Percentiles rank a stretch among this genome's conserved stretches.
These are phyloP conservation scores for Rhododendron henanense DNA, from an alignment of 148 eudicot genomes.

Conservation along the genomic window DNA sequence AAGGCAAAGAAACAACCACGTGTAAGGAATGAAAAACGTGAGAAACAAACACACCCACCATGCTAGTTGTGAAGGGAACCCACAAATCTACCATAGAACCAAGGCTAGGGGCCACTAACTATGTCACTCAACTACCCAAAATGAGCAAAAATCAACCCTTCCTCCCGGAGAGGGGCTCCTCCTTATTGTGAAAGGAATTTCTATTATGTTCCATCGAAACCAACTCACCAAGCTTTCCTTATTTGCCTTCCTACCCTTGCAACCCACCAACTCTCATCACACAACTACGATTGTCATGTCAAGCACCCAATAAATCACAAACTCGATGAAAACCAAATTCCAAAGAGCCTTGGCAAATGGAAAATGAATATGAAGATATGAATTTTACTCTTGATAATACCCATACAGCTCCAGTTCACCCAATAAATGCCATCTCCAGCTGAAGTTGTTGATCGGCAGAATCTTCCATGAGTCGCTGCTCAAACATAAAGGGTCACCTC, in stretches of 20 bases:
- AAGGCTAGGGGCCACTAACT: background rate
- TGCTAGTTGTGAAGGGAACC: background rate
- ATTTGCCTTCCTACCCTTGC: background rate
- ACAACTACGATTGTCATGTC: background rate
- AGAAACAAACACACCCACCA: background rate
- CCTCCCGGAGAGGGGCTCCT: background rate
- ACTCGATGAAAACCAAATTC: background rate
- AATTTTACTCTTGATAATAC: background rate
- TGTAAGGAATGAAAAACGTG: background rate
- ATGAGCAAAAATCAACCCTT: background rate
- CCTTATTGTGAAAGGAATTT: background rate
- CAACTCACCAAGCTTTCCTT: background rate
- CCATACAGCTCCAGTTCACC: background rate
- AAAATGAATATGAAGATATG: background rate
- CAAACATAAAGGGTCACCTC: background rate
- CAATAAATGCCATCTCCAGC: background rate
- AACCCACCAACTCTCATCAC: background rate
- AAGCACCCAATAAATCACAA: background rate
- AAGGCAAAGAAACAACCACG: background rate
- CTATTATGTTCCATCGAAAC: background rate
- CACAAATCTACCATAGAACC: background rate
- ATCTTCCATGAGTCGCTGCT: background rate
- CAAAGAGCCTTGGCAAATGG: background rate
- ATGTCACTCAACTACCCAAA: background rate
- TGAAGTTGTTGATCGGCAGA: background rate